phyloP scores from a whole-genome alignment of 306 rosid genomes.

The Aeschynomene evenia region DNA sequence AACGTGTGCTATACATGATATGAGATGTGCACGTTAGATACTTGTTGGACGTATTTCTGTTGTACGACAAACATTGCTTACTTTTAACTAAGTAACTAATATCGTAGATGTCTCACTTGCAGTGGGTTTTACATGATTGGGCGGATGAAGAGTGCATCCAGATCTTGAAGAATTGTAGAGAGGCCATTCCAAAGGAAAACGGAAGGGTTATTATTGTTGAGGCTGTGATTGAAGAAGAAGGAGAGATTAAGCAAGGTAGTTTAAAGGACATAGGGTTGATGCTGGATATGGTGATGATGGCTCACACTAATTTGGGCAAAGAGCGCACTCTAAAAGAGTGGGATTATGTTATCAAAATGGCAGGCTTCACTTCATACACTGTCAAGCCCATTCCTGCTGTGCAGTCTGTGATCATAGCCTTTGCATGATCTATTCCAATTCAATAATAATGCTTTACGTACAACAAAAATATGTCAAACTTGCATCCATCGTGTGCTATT shows the following conservation, averaged over 20 bases:
- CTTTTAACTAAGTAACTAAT: too few species aligned
- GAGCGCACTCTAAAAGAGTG: slow-evolving; percentile 59
- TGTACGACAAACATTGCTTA: too few species aligned
- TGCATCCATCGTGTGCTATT: too few species aligned
- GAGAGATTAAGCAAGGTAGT: neutral
- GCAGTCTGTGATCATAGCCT: slow-evolving; percentile 48
- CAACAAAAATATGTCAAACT: too few species aligned
- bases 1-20: too few species aligned
- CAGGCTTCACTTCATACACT: slow-evolving; percentile 46
- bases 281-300: slow-evolving; percentile 69
- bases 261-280: slow-evolving; percentile 43
- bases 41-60: too few species aligned
- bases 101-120: neutral
- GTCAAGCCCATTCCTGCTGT: slow-evolving; percentile 38
- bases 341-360: slow-evolving; percentile 49
- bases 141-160: slow-evolving; percentile 56
- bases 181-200: slow-evolving; percentile 44
- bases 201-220: slow-evolving; percentile 65
- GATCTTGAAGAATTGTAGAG: slow-evolving; percentile 54
- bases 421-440: neutral
- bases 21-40: too few species aligned
- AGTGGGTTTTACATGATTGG: slow-evolving; percentile 70
- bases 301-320: slow-evolving; percentile 52
- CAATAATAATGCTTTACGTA: too few species aligned
- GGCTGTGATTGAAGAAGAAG: slow-evolving; percentile 41